Percentiles rank a stretch among this genome's conserved stretches.
These are phyloP conservation scores for Blastomyces gilchristii DNA, from an alignment of 2,329 filamentous ascomycete genomes.

Conservation along the genomic window DNA sequence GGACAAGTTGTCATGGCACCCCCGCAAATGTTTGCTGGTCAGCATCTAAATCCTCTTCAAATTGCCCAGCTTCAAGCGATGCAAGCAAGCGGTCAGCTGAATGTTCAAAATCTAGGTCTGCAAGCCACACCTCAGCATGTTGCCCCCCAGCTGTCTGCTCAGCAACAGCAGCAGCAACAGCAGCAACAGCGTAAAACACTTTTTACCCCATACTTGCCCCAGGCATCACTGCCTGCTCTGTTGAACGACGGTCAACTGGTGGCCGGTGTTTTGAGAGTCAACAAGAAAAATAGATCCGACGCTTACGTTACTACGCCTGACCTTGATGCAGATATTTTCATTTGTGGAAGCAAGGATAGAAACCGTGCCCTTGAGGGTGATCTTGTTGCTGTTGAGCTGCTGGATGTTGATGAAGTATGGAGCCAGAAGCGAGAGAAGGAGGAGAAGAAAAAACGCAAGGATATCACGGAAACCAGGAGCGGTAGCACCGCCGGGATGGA, in stretches of 20 bases:
- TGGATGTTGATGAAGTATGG: conserved; percentile 98
- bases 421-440: conserved; percentile 98
- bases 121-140: conserved; percentile 62
- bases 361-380: conserved; percentile 96
- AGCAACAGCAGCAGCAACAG: conserved; percentile 52
- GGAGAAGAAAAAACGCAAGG: conserved; percentile 99
- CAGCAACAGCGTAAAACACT: conserved; percentile 95
- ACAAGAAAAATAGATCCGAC: conserved; percentile 99
- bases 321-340: conserved; percentile 96
- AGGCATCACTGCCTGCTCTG: conserved; percentile 83
- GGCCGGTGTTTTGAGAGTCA: conserved; percentile 90
- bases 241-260: conserved; percentile 88
- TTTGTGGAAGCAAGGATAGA: conserved; percentile 96
- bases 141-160: conserved; percentile 48
- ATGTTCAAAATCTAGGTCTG: conserved; percentile 60
- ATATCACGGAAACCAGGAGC: conserved; percentile 83
- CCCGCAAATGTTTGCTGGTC: conserved; percentile 66
- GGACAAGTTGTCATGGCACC: conserved; percentile 72
- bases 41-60: conserved; percentile 73
- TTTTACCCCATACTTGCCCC: conserved; percentile 94
- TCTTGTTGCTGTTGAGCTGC: conserved; percentile 85
- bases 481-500: conserved; percentile 63
- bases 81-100: conserved; percentile 68
- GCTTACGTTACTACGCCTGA: conserved; percentile 94
- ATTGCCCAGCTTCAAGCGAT: conserved; percentile 55